A percentile compares a stretch with the other conserved stretches of the same genome.
These are phyloP conservation scores for Skeletonema costatum DNA, from an alignment of 108 stramenopile genomes.

Conservation along the genomic window DNA sequence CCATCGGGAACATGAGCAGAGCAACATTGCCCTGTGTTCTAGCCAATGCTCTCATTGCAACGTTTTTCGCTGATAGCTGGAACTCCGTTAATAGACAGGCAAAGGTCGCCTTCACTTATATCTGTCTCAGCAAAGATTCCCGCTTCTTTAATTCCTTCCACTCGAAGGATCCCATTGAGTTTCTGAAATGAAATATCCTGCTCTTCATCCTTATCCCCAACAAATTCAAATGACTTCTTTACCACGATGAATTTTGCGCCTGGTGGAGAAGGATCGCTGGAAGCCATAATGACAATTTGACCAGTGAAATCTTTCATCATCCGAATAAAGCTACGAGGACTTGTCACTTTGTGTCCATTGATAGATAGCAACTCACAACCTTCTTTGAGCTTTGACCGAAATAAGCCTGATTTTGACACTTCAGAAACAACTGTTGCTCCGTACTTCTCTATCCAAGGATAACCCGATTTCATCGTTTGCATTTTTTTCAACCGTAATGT, in stretches of 20 bases:
- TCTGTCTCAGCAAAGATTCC: conserved; percentile 16
- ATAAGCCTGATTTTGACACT: conserved; percentile 24
- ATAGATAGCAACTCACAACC: conserved; percentile 29
- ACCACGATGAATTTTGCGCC: conserved; percentile 14
- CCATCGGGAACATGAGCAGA: conserved; percentile 17
- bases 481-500: conserved; percentile 13
- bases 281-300: conserved; percentile 19
- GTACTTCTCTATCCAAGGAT: conserved; percentile 23
- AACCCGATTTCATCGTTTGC: conserved; percentile 26
- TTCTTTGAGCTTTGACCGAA: conserved; percentile 12
- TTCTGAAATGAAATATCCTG: conserved; percentile 18
- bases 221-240: conserved; percentile 8
- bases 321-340: conserved; percentile 29
- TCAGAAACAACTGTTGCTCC: conserved; percentile 24
- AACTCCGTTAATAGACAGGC: conserved; percentile 27
- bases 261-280: conserved; percentile 22
- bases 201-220: background rate
- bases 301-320: conserved; percentile 19
- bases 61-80: conserved; percentile 5
- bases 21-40: conserved; percentile 10
- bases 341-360: conserved; percentile 26
- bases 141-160: background rate
- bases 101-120: conserved; percentile 23
- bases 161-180: conserved; percentile 23
- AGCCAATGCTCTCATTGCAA: conserved; percentile 6